phyloP scores from a whole-genome alignment of 1,139 yeast genomes.

The Debaryomyces sp. region DNA sequence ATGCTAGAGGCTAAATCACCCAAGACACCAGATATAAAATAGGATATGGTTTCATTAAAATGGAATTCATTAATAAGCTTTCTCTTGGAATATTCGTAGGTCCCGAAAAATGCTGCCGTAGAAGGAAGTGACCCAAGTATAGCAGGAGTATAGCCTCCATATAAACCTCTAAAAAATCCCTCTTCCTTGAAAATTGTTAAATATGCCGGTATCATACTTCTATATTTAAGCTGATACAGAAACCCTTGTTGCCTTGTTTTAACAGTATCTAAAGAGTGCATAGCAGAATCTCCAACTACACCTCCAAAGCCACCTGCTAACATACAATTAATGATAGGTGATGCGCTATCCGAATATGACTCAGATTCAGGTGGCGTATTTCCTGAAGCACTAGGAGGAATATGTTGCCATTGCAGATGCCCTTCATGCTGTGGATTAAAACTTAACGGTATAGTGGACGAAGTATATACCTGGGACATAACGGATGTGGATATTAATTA shows the following conservation, averaged over 20 bases:
- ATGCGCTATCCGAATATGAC: constrained; percentile 10
- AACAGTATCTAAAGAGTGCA: constrained; percentile 96
- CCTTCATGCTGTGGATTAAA: constrained; percentile 31
- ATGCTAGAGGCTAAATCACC: constrained; percentile 91
- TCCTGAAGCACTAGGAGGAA: constrained; percentile 8
- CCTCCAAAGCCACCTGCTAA: constrained; percentile 97
- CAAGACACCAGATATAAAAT: constrained; percentile 80
- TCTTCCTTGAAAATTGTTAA: constrained; percentile 74
- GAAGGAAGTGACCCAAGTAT: constrained; percentile 90
- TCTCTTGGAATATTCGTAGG: constrained; percentile 83
- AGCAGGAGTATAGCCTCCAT: constrained; percentile 93
- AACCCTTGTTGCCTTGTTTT: constrained; percentile 97
- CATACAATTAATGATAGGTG: constrained; percentile 65
- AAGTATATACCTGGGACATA: constrained; percentile 38
- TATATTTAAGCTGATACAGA: constrained; percentile 66
- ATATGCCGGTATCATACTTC: constrained; percentile 69
- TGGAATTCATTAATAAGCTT: constrained; percentile 61
- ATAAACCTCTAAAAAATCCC: constrained; percentile 82
- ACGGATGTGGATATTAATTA: not conserved
- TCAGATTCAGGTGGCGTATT: constrained; percentile 5
- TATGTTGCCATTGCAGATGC: constrained; percentile 3
- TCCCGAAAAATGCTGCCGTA: constrained; percentile 88
- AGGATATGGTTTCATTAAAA: constrained; percentile 79
- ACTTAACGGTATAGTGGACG: constrained; percentile 49
- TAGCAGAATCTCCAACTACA: constrained; percentile 84